Base-by-base conservation (phyloP, 192 early-diverging fungal genomes). In the Mortierella antarctica region DNA sequence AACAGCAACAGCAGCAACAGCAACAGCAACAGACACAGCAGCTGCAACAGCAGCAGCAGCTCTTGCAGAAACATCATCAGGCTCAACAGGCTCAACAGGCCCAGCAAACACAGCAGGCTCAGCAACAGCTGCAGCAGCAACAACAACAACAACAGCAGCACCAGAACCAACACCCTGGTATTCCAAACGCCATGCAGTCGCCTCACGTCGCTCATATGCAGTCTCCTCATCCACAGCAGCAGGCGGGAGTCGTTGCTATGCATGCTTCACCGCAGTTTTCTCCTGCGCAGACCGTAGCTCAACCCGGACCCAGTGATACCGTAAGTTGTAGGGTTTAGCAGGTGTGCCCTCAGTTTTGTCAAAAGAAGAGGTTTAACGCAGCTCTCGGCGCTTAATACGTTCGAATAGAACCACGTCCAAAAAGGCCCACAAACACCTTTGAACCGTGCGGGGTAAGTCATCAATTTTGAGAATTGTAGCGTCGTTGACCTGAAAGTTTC, bases 191-290 rank as follows among this genome's bases (percentile, higher is more conserved):
- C 51, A 80, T 72, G 59, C 69, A 80, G 23, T 80, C 76, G 9
- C 76, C 76, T 9, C 76, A 71, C 17, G 52, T 52, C 0, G 54
- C 49, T 2, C 62, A 80, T 46, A 65, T 71, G 52, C 76, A 80
- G 44, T 60, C 67, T 1, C 70, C 63, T 20, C 70, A 67, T 6
- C 53, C 62, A 7, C 72, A 66, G 31, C 72, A 60, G 15, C 72
- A 74, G 45, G 18, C 50, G 0, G 69, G 64, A 21, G 49, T 42
- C 14, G 51, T 70, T n/a, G 47, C 58, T 14, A 67, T 72, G 47
- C 63, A 80, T 57, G 62, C 67, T 7, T 71, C 69, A 12, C 76
- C 76, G 18, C 74, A 76, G 67, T 69, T 76, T 51, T 20, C 66
- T 13, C 20, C 74, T 10, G 67, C 74, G 20, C 74, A 76, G 47